phyloP scores from a whole-genome alignment of 805 yeast species.

The Candida alai region DNA sequence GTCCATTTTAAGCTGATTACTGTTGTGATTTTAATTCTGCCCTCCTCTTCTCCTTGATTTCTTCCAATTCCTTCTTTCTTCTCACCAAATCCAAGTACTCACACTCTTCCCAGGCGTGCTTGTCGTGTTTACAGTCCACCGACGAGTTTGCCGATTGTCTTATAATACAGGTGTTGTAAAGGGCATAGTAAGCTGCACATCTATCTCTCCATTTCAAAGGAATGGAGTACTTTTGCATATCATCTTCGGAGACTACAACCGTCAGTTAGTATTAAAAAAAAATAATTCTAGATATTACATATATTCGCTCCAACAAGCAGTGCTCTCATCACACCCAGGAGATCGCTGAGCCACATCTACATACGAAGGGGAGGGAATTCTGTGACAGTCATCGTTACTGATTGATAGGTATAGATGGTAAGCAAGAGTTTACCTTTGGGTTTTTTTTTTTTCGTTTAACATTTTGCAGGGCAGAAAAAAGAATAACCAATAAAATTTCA shows the following conservation, averaged over 20 bases:
- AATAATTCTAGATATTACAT: background rate
- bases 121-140: slow-evolving; percentile 64
- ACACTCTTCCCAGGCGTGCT: slow-evolving; percentile 83
- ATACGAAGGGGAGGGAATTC: slow-evolving; percentile 42
- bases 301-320: background rate
- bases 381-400: slow-evolving; percentile 28
- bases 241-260: slow-evolving; percentile 66
- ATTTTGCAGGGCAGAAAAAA: background rate
- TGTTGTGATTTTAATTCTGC: slow-evolving; percentile 17
- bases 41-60: slow-evolving; percentile 43
- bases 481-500: slow-evolving; percentile 4
- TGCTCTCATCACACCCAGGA: background rate
- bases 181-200: slow-evolving; percentile 59
- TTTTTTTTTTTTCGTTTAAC: slow-evolving; percentile 2
- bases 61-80: slow-evolving; percentile 69
- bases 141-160: slow-evolving; percentile 42
- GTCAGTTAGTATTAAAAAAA: slow-evolving; percentile 8
- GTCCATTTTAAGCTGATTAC: too few species aligned
- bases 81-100: slow-evolving; percentile 77
- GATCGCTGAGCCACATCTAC: too few species aligned
- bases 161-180: slow-evolving; percentile 40
- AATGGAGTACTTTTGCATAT: slow-evolving; percentile 72
- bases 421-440: background rate
- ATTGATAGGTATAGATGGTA: background rate
- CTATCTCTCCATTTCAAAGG: slow-evolving; percentile 82